Conservation (phyloP, 371 early-diverging fungal genomes). For the Paraphysoderma sedebokerense region DNA sequence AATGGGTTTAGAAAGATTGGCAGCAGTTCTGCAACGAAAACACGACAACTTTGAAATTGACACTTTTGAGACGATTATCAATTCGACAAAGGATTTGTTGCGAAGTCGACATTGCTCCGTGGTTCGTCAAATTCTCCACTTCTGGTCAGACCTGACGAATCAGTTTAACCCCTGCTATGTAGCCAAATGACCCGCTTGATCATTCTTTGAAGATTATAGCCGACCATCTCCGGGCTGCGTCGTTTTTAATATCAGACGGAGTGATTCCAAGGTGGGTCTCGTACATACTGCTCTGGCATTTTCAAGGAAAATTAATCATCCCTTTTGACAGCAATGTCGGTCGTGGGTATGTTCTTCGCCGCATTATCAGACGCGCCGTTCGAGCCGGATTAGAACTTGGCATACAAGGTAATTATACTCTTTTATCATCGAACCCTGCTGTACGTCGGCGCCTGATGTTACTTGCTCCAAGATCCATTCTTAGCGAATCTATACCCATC, state of each 20-base stretch:
- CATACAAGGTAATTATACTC: constrained; percentile 20
- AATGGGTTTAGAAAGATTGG: constrained; percentile 63
- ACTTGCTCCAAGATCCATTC: constrained; percentile 19
- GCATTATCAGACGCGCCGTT: constrained; percentile 55
- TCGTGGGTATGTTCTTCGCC: constrained; percentile 58
- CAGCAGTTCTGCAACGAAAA: constrained; percentile 39
- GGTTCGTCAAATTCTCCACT: too few relatives aligned
- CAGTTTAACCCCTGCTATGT: too few relatives aligned
- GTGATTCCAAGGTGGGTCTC: constrained; percentile 41
- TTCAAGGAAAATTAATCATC: neutral
- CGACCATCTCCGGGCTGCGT: constrained; percentile 53
- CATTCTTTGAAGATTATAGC: constrained; percentile 57
- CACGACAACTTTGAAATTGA: constrained; percentile 54
- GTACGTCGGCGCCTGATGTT: neutral
- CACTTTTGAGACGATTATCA: constrained; percentile 30
- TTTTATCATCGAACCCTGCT: too few relatives aligned
- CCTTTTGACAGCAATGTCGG: constrained; percentile 30
- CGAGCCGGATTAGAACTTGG: constrained; percentile 51
- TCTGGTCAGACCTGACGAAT: too few relatives aligned
- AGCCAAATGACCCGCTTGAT: too few relatives aligned
- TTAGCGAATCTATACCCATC: constrained; percentile 41
- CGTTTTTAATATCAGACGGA: constrained; percentile 55
- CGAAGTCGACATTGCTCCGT: too few relatives aligned
- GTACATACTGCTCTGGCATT: too few relatives aligned
- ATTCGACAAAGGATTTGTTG: constrained; percentile 21